phyloP scores from a whole-genome alignment of 2,329 filamentous ascomycete species.

The Trichoderma sp. region DNA sequence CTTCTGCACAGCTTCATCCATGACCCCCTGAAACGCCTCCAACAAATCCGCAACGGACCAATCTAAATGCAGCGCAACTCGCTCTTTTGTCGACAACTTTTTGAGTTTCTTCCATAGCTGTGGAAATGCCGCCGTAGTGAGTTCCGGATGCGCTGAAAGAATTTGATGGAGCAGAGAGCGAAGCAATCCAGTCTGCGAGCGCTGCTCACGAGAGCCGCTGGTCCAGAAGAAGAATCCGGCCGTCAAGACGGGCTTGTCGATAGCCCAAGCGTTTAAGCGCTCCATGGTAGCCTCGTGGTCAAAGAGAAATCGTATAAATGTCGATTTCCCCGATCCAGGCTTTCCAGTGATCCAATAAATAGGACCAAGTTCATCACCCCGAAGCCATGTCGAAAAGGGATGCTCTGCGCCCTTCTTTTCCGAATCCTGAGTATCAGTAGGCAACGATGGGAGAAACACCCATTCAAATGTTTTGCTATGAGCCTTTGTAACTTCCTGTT shows the following conservation, averaged over 20 bases:
- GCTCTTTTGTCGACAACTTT: conserved; percentile 34
- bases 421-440: not conserved
- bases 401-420: conserved; percentile 19
- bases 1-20: conserved; percentile 25
- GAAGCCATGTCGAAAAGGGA: conserved; percentile 34
- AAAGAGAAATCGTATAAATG: conserved; percentile 44
- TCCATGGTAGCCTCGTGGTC: conserved; percentile 26
- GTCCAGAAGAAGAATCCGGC: conserved; percentile 51
- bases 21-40: conserved; percentile 28
- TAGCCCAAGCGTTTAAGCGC: conserved; percentile 33
- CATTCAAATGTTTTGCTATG: conserved; percentile 40
- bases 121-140: conserved; percentile 33
- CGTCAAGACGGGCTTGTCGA: conserved; percentile 29
- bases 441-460: conserved; percentile 33
- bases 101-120: conserved; percentile 32
- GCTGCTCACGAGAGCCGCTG: conserved; percentile 41
- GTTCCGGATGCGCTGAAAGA: conserved; percentile 28
- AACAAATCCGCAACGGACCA: conserved; percentile 37
- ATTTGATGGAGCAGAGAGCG: conserved; percentile 41
- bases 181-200: conserved; percentile 40
- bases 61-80: conserved; percentile 33
- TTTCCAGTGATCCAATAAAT: conserved; percentile 45
- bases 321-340: conserved; percentile 50
- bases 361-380: conserved; percentile 24
- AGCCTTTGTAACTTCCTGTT: conserved; percentile 34